These are phyloP conservation scores for Apophysomyces ossiformis DNA, from an alignment of 371 early-diverging fungal genomes.

Conservation along the genomic window DNA sequence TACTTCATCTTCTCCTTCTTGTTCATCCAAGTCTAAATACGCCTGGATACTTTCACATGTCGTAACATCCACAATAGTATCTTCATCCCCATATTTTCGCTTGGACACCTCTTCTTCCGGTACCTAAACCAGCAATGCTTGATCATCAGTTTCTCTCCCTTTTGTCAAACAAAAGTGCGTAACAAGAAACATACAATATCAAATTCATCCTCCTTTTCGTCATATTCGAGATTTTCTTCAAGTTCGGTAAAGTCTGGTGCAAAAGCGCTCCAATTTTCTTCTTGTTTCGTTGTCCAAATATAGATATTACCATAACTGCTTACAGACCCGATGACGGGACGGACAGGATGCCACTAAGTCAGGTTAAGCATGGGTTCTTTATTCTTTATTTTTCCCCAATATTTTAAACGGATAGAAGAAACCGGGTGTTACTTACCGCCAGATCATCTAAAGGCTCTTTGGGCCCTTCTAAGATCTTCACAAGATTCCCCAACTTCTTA, in stretches of 20 bases:
- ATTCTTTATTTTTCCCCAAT: too few species aligned
- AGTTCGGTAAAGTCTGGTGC: slow-evolving; percentile 91
- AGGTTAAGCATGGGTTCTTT: too few species aligned
- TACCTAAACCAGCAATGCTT: slow-evolving; percentile 28
- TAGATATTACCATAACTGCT: slow-evolving; percentile 82
- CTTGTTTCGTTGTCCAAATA: slow-evolving; percentile 85
- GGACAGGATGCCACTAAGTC: slow-evolving; percentile 84
- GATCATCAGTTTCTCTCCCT: not conserved
- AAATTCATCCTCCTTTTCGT: slow-evolving; percentile 93
- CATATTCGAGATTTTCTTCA: slow-evolving; percentile 91
- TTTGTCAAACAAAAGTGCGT: too few species aligned
- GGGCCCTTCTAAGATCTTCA: slow-evolving; percentile 92
- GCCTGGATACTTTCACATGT: slow-evolving; percentile 68
- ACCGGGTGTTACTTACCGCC: slow-evolving; percentile 56
- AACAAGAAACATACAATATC: slow-evolving; percentile 62
- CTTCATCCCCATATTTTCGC: slow-evolving; percentile 58
- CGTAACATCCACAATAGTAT: slow-evolving; percentile 63
- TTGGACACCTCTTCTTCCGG: slow-evolving; percentile 56
- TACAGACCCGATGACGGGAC: slow-evolving; percentile 84
- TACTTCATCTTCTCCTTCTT: slow-evolving; percentile 55
- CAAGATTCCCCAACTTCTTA: slow-evolving; percentile 75
- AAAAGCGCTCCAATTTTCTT: slow-evolving; percentile 92
- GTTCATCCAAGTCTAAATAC: slow-evolving; percentile 67
- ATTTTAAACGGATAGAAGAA: too few species aligned
- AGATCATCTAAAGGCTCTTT: slow-evolving; percentile 86